These are phyloP conservation scores for Candida albicans DNA, from an alignment of 1,139 yeast genomes.

Conservation along the genomic window DNA sequence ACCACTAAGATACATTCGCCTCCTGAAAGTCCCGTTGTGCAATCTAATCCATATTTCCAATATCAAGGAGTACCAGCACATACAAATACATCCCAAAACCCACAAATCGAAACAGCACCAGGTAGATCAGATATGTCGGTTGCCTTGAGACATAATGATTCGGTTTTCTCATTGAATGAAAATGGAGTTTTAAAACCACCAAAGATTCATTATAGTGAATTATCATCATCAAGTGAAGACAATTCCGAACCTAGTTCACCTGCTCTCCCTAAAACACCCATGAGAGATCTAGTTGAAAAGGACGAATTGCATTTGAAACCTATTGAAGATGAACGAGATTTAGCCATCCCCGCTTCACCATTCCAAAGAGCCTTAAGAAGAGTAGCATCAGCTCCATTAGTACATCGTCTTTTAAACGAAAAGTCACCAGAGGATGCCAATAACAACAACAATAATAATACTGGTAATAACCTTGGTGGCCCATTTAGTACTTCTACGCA, in stretches of 20 bases:
- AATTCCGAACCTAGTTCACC: constrained; percentile 3
- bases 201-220: constrained; percentile 13
- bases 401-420: constrained; percentile 37
- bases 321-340: constrained; percentile 7
- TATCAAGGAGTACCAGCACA: constrained; percentile 61
- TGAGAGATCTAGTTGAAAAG: neutral
- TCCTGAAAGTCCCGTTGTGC: constrained; percentile 31
- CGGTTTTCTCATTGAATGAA: constrained; percentile 36
- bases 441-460: neutral
- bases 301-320: constrained; percentile 9
- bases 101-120: constrained; percentile 4
- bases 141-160: constrained; percentile 44
- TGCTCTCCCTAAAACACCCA: constrained; percentile 6
- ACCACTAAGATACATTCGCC: neutral
- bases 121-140: constrained; percentile 27
- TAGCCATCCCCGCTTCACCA: constrained; percentile 26
- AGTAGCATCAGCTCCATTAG: constrained; percentile 82
- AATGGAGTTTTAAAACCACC: constrained; percentile 30
- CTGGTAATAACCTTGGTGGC: neutral
- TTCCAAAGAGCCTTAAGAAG: constrained; percentile 62
- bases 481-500: constrained; percentile 3
- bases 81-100: constrained; percentile 18
- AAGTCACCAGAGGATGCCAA: constrained; percentile 9
- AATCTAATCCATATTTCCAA: constrained; percentile 50
- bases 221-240: constrained; percentile 13